These are phyloP conservation scores for Oryza nivara DNA, from an alignment of 176 grass and related monocot species.

Conservation along the genomic window DNA sequence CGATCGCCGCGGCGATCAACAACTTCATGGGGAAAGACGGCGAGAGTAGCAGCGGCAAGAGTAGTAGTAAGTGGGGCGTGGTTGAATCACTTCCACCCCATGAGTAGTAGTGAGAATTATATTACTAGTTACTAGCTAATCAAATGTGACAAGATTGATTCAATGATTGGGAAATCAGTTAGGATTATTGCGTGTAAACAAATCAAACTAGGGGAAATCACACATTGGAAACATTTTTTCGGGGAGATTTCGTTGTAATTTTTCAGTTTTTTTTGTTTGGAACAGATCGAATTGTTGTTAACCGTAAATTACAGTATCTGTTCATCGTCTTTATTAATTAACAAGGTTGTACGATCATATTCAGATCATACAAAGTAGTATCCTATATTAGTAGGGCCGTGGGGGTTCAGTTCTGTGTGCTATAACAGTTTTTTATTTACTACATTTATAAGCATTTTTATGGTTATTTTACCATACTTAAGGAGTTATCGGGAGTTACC, in stretches of 20 bases:
- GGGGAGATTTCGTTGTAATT: constrained; percentile 30
- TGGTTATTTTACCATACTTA: too few species aligned
- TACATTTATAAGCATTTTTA: too few species aligned
- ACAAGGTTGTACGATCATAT: background rate
- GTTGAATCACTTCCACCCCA: constrained; percentile 48
- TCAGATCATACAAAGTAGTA: background rate
- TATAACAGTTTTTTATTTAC: too few species aligned
- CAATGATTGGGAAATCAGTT: background rate
- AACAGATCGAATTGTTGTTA: constrained; percentile 38
- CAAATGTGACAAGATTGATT: constrained; percentile 26
- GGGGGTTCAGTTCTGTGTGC: background rate
- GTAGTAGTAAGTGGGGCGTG: constrained; percentile 51
- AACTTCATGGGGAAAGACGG: constrained; percentile 67
- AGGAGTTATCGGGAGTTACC: too few species aligned
- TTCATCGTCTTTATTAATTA: background rate
- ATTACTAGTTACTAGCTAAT: constrained; percentile 32
- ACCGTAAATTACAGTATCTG: constrained; percentile 19
- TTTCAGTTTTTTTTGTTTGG: constrained; percentile 4
- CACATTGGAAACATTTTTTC: constrained; percentile 13
- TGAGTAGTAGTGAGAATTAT: constrained; percentile 28
- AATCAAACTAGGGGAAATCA: constrained; percentile 25
- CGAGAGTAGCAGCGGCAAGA: constrained; percentile 58
- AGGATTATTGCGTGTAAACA: constrained; percentile 42
- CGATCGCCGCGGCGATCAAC: constrained; percentile 52
- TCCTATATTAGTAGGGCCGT: background rate